phyloP scores from a whole-genome alignment of 495 filamentous ascomycete species.

The Podospora pseudoanserina region DNA sequence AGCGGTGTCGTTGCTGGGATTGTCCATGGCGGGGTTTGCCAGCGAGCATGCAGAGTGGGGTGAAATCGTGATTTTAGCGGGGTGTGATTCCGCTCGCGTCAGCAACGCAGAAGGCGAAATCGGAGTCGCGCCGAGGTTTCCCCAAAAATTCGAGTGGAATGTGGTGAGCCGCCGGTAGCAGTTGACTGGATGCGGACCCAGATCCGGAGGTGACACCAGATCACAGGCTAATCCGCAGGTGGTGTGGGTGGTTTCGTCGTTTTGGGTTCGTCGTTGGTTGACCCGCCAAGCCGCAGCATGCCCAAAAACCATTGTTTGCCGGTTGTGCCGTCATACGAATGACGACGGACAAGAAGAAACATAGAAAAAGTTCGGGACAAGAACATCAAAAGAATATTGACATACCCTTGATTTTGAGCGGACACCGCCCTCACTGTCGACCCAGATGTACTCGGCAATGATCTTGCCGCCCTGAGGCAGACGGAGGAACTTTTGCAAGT shows the following conservation, averaged over 20 bases:
- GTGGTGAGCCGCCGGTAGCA: background rate
- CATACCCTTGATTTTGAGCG: slow-evolving; percentile 92
- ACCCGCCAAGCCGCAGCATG: slow-evolving; percentile 4
- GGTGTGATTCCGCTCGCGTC: background rate
- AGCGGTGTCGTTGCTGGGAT: slow-evolving; percentile 5
- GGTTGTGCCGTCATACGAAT: background rate
- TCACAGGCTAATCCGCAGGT: background rate
- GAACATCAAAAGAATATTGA: slow-evolving; percentile 22
- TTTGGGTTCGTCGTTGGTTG: background rate
- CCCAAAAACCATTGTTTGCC: background rate
- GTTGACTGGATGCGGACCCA: background rate
- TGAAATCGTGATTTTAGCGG: slow-evolving; percentile 2
- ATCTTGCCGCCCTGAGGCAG: slow-evolving; percentile 78
- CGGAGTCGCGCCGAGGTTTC: background rate
- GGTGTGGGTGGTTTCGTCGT: slow-evolving; percentile 7
- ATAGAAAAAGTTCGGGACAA: slow-evolving; percentile 5
- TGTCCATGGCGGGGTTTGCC: slow-evolving; percentile 9
- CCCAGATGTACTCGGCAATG: slow-evolving; percentile 93
- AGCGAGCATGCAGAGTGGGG: slow-evolving; percentile 9
- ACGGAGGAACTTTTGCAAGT: slow-evolving; percentile 79
- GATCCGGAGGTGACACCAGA: slow-evolving; percentile 2
- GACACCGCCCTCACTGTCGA: slow-evolving; percentile 71
- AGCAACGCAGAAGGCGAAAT: slow-evolving; percentile 7
- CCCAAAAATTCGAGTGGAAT: background rate
- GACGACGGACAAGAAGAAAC: slow-evolving; percentile 17